Conservation (phyloP, 441 rosid genomes). For the Gossypium aridum region DNA sequence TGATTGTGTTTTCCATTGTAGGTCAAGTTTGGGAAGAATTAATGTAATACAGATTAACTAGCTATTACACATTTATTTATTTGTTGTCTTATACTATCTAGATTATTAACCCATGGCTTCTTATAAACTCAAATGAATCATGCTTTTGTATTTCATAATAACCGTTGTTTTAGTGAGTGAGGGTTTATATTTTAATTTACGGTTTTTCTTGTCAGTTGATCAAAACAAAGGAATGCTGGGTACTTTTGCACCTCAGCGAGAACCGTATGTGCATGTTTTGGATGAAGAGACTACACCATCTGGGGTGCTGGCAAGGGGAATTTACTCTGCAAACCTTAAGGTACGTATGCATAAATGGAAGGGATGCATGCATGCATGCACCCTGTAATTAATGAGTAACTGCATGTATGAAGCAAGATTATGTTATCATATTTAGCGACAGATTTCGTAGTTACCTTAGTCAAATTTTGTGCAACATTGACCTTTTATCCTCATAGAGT, state of each 20-base stretch:
- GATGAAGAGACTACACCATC: slow-evolving; percentile 50
- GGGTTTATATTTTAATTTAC: background rate
- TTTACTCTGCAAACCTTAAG: slow-evolving; percentile 34
- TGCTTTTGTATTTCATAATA: background rate
- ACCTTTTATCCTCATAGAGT: background rate
- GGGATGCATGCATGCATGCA: background rate
- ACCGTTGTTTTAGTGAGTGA: background rate
- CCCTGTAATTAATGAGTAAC: background rate
- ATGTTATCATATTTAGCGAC: background rate
- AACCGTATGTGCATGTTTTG: slow-evolving; percentile 33
- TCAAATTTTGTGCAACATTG: background rate
- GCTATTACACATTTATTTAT: background rate
- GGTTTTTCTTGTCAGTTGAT: slow-evolving; percentile 22
- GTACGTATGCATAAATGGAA: slow-evolving; percentile 16
- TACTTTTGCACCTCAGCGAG: slow-evolving; percentile 36
- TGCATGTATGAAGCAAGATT: background rate
- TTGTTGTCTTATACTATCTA: background rate
- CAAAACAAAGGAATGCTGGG: slow-evolving; percentile 40
- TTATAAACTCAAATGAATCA: background rate
- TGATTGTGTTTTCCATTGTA: background rate
- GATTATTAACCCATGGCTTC: background rate
- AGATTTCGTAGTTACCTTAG: background rate
- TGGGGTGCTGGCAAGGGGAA: slow-evolving; percentile 35
- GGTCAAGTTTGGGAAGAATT: background rate
- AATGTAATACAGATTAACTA: background rate